phyloP scores from a whole-genome alignment of 1,139 yeast species.

The Blastobotrys persicus region DNA sequence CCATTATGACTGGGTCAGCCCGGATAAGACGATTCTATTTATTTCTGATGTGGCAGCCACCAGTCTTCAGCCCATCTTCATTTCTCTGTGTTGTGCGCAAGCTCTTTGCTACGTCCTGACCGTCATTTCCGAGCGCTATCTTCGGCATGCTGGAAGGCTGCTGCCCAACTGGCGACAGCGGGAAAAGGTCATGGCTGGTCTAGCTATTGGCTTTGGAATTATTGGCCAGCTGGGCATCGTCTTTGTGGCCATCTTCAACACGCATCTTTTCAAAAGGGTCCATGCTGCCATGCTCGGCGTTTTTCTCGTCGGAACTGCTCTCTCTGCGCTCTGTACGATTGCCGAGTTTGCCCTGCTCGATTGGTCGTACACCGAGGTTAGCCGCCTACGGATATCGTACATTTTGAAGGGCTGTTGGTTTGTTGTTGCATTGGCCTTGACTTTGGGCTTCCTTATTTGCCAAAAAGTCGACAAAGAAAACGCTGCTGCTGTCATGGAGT shows the following conservation, averaged over 20 bases:
- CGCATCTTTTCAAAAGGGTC: conserved; percentile 54
- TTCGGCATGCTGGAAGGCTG: conserved; percentile 53
- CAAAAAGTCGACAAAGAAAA: conserved; percentile 42
- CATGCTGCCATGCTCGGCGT: conserved; percentile 72
- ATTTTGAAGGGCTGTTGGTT: conserved; percentile 64
- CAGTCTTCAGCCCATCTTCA: conserved; percentile 75
- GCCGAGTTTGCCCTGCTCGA: conserved; percentile 63
- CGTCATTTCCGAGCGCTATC: conserved; percentile 53
- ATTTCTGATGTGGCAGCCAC: conserved; percentile 87
- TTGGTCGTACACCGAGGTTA: conserved; percentile 43
- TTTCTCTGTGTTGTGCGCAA: conserved; percentile 75
- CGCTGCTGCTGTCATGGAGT: conserved; percentile 67
- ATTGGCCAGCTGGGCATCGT: conserved; percentile 77
- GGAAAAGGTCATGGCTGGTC: conserved; percentile 50
- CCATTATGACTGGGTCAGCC: conserved; percentile 55
- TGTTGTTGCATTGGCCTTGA: conserved; percentile 63
- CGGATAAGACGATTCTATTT: conserved; percentile 57
- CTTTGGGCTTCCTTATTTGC: conserved; percentile 61
- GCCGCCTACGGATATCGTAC: conserved; percentile 44
- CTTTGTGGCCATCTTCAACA: conserved; percentile 72
- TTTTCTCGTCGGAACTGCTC: conserved; percentile 68
- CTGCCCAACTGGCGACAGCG: conserved; percentile 51
- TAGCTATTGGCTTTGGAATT: conserved; percentile 52
- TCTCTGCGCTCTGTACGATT: conserved; percentile 61
- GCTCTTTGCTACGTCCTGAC: conserved; percentile 75